phyloP scores from a whole-genome alignment of 164 flowering plant genomes.

The Magnolia sinica region DNA sequence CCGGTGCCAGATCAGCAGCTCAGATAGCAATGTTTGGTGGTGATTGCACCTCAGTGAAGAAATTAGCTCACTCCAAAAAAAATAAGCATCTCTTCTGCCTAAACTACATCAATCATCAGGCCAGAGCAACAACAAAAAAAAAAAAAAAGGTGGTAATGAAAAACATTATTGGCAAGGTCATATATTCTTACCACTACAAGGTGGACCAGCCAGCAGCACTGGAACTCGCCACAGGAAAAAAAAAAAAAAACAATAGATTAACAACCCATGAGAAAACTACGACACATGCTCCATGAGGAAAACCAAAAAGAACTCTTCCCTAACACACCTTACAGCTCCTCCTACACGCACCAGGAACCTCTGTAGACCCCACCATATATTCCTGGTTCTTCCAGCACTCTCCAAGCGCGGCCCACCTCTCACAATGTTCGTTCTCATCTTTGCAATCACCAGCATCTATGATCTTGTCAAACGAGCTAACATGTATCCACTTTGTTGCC shows the following conservation, averaged over 20 bases:
- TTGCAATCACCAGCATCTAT: slow-evolving; percentile 42
- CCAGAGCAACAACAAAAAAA: not conserved
- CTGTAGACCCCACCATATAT: slow-evolving; percentile 86
- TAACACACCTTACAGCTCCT: slow-evolving; percentile 83
- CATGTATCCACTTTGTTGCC: slow-evolving; percentile 99
- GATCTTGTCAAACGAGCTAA: slow-evolving; percentile 67
- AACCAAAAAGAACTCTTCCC: slow-evolving; percentile 60
- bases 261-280: not conserved
- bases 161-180: too few relatives aligned
- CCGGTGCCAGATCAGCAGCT: too few relatives aligned
- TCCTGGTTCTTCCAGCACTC: slow-evolving; percentile 82
- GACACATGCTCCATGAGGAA: not conserved
- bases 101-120: not conserved
- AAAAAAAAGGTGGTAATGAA: too few relatives aligned
- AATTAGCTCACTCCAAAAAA: not conserved
- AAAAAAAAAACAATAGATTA: too few relatives aligned
- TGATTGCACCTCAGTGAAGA: not conserved
- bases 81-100: not conserved
- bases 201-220: not conserved
- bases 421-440: slow-evolving; percentile 65
- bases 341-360: slow-evolving; percentile 74
- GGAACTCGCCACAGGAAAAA: too few relatives aligned
- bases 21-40: not conserved
- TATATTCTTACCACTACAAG: not conserved
- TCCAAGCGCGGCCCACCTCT: slow-evolving; percentile 83